Conservation (phyloP, 495 filamentous ascomycete species). For the Articulospora tetracladia region DNA sequence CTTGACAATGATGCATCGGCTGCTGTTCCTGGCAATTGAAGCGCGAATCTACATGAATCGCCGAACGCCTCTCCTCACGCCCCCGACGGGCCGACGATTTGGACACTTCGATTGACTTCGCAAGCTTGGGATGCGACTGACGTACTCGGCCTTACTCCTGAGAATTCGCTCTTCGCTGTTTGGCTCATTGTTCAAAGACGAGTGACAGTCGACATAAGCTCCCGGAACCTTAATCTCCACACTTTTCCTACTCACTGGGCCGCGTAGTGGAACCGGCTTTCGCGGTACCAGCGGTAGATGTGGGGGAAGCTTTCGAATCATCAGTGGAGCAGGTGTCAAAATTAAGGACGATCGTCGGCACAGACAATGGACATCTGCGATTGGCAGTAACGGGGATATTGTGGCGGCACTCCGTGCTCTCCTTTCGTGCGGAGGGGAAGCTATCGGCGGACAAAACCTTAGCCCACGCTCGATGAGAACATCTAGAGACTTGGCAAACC, state of each 20-base stretch:
- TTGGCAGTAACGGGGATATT: constrained; percentile 6
- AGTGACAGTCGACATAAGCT: constrained; percentile 10
- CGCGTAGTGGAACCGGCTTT: background rate
- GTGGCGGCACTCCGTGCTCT: constrained; percentile 8
- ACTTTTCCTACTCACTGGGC: constrained; percentile 4
- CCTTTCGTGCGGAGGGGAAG: constrained; percentile 19
- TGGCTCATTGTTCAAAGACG: constrained; percentile 10
- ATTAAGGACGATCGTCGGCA: constrained; percentile 4
- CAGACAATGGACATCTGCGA: constrained; percentile 3
- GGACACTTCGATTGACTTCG: background rate
- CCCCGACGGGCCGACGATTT: background rate
- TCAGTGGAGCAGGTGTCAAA: background rate
- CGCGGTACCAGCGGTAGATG: constrained; percentile 3
- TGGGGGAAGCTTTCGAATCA: background rate
- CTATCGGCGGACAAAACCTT: constrained; percentile 10
- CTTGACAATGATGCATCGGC: constrained; percentile 3
- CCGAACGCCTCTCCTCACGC: background rate
- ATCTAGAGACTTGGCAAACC: constrained; percentile 17
- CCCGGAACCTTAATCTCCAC: constrained; percentile 9
- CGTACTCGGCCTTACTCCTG: constrained; percentile 10
- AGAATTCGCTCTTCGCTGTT: constrained; percentile 16
- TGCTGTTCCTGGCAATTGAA: background rate
- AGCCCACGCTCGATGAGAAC: constrained; percentile 9
- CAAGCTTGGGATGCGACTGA: background rate
- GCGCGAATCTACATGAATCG: background rate